These are phyloP conservation scores for Acer saccharum DNA, from an alignment of 345 rosid genomes.

Conservation along the genomic window DNA sequence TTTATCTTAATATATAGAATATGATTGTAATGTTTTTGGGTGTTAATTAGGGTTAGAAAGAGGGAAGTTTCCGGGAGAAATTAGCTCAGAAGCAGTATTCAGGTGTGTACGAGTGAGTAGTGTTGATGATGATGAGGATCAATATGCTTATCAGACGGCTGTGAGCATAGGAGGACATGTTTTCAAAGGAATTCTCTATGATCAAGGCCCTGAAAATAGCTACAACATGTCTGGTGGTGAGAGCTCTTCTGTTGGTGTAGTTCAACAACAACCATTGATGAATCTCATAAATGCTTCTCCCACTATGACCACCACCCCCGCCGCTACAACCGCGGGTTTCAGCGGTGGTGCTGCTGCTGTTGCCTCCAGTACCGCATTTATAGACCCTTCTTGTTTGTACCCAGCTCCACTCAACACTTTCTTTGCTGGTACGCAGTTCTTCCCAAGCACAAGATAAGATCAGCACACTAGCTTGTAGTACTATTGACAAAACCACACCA, in stretches of 20 bases:
- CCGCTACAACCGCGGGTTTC: conserved; percentile 17
- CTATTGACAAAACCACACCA: neutral
- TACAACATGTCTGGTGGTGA: conserved; percentile 54
- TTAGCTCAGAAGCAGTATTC: conserved; percentile 68
- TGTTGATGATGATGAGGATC: conserved; percentile 70
- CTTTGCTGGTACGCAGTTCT: conserved; percentile 78
- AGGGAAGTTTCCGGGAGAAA: conserved; percentile 71
- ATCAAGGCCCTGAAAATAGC: conserved; percentile 74
- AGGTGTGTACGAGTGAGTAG: conserved; percentile 77
- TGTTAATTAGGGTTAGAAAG: conserved; percentile 63
- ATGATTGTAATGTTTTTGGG: neutral
- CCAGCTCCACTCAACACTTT: conserved; percentile 53
- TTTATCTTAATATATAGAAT: neutral
- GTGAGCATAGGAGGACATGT: conserved; percentile 87
- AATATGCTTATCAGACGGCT: conserved; percentile 83
- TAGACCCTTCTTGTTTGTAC: conserved; percentile 59
- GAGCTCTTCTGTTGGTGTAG: conserved; percentile 17
- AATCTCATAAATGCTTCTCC: conserved; percentile 32
- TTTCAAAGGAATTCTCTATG: conserved; percentile 89
- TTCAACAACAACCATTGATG: conserved; percentile 28
- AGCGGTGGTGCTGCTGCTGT: conserved; percentile 8
- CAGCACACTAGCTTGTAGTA: neutral
- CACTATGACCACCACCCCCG: neutral
- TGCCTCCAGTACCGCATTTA: conserved; percentile 26
- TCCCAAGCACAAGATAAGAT: conserved; percentile 52